These are phyloP conservation scores for Tephrocybe sp. DNA, from an alignment of 768 basidiomycete species.

Conservation along the genomic window DNA sequence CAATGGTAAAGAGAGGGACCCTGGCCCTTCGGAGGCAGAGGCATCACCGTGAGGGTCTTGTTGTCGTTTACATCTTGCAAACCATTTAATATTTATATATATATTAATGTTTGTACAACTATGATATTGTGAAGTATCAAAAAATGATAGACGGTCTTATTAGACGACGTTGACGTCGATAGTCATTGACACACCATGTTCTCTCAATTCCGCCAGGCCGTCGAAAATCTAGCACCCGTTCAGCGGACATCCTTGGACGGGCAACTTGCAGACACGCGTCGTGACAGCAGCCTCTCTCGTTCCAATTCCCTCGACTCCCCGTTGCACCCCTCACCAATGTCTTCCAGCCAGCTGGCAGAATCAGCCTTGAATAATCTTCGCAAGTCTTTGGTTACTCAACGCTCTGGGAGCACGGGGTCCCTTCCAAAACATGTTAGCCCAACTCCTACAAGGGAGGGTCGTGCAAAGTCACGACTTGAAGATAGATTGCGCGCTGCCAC, in stretches of 20 bases:
- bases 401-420: constrained; percentile 39
- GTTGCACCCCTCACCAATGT: constrained; percentile 32
- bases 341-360: constrained; percentile 60
- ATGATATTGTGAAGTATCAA: no score
- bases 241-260: constrained; percentile 38
- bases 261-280: constrained; percentile 19
- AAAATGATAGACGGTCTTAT: no score
- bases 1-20: constrained; percentile 65
- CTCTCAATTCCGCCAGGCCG: constrained; percentile 69
- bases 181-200: constrained; percentile 61
- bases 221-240: constrained; percentile 65
- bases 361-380: constrained; percentile 59
- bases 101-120: constrained; percentile 9
- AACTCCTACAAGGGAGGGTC: constrained; percentile 18
- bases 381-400: constrained; percentile 60
- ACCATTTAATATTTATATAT: neutral
- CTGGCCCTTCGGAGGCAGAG: constrained; percentile 24
- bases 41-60: no score
- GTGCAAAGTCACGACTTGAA: constrained; percentile 63
- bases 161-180: no score
- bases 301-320: constrained; percentile 37
- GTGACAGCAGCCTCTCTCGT: constrained; percentile 23
- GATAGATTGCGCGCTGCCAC: constrained; percentile 72
- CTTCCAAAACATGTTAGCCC: constrained; percentile 16
- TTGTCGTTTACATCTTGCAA: constrained; percentile 2